These are phyloP conservation scores for Xylaria longipes DNA, from an alignment of 495 filamentous ascomycete species.

Conservation along the genomic window DNA sequence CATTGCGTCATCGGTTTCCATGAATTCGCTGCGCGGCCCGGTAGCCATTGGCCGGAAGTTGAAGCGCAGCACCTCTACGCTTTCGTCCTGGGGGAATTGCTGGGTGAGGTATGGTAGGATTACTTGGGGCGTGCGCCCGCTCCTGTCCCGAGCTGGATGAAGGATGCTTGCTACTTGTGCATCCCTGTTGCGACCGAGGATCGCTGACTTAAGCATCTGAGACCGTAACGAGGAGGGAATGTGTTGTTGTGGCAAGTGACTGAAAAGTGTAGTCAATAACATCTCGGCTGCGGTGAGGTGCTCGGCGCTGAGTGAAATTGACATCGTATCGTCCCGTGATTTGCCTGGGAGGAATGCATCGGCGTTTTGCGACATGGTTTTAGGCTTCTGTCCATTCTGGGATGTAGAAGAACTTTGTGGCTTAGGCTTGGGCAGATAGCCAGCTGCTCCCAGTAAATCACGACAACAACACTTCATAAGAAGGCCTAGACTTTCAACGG, in stretches of 20 bases:
- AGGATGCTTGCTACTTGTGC: constrained; percentile 81
- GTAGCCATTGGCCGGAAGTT: constrained; percentile 64
- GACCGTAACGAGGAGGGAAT: constrained; percentile 68
- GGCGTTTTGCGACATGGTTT: constrained; percentile 46
- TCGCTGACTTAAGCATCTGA: constrained; percentile 78
- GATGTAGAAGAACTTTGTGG: constrained; percentile 30
- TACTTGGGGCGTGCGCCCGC: constrained; percentile 64
- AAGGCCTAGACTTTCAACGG: constrained; percentile 60
- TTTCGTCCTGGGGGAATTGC: constrained; percentile 62
- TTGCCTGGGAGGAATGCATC: constrained; percentile 45
- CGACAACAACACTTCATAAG: constrained; percentile 68
- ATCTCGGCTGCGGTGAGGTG: constrained; percentile 54
- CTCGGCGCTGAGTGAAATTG: constrained; percentile 38
- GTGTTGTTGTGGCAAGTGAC: constrained; percentile 64
- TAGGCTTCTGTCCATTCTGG: constrained; percentile 37
- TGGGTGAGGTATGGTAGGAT: constrained; percentile 78
- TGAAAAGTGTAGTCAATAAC: constrained; percentile 68
- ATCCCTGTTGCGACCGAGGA: constrained; percentile 67
- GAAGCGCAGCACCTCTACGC: constrained; percentile 69
- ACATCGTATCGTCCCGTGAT: constrained; percentile 45
- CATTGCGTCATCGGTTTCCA: constrained; percentile 36
- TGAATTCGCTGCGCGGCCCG: constrained; percentile 26
- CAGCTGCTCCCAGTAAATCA: constrained; percentile 62
- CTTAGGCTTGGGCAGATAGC: constrained; percentile 43
- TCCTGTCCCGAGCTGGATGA: constrained; percentile 68